phyloP scores from a whole-genome alignment of 257 asterid species.

The Nicotiana undulata region DNA sequence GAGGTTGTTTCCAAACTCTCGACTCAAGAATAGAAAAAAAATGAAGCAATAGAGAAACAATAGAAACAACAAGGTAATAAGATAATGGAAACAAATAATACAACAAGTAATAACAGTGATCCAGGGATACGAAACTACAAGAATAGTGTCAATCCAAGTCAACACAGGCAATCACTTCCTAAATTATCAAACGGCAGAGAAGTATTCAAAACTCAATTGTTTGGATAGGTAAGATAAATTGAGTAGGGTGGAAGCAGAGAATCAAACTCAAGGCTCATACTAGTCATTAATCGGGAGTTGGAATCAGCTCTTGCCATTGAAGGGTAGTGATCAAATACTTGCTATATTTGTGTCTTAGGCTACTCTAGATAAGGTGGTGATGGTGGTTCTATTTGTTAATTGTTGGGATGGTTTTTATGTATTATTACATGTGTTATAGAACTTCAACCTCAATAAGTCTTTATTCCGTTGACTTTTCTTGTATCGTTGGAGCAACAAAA shows the following conservation, averaged over 20 bases:
- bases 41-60: too few species aligned
- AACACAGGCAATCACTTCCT: neutral
- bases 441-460: neutral
- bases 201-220: neutral
- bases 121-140: too few species aligned
- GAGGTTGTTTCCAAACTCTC: too few species aligned
- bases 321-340: too few species aligned
- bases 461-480: neutral
- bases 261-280: neutral
- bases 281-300: neutral
- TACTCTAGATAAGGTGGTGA: neutral
- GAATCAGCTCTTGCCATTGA: neutral
- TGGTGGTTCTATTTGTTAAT: too few species aligned
- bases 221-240: neutral
- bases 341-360: neutral
- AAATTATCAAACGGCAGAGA: neutral
- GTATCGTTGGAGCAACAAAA: neutral
- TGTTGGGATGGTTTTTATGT: neutral
- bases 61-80: too few species aligned
- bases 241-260: neutral
- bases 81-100: too few species aligned
- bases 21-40: too few species aligned
- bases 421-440: too few species aligned
- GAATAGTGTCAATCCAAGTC: too few species aligned
- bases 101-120: too few species aligned